Evolutionary conservation across 805 yeast species (phyloP), one percentile per base, ranked within the genome.

Genomic region (Wickerhamomyces canadensis): DNA sequence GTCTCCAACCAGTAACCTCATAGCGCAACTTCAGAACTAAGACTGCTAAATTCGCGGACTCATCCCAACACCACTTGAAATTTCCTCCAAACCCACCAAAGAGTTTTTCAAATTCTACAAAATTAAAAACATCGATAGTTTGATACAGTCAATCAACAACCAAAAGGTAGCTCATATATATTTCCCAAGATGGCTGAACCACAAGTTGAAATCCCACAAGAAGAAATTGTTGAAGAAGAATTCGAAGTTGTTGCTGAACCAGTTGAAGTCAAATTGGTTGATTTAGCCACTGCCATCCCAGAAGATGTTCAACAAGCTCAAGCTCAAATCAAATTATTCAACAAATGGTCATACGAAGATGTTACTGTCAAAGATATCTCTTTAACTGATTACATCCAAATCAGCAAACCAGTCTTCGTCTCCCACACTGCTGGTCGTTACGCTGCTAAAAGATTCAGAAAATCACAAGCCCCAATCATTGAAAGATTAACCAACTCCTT

Each of bases 361-460:
- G 93, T 93, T 63, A 93, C 89, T 72, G 87, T 93, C 61, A 88
- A 87, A 80, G 99, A 93, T 70, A 84, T 94, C 67, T 91, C 98
- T 53, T 80, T 93, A 70, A 88, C 93, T 64, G 98, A 93, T 76
- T 93, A 93, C 93, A 75, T 93, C 62, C 98, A 91, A 78, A 76
- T 93, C 74, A 84, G 94, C 74, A 85, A 84, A 70, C 97, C 98
- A 68, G 95, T 88, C 63, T 93, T 88, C 64, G 93, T 89, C 51
- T 77, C 97, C 64, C 98, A 93, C 93, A 87, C 98, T 63, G 97
- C 98, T 62, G 98, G 98, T 71, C 91, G 96, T 75, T 93, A 91
- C 78, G 98, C 98, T 64, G 71, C 86, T 76, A 93, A 93, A 87
- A 89, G 98, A 76, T 93, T 93, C 85, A 89, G 98, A 84, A 93